Base-by-base conservation (phyloP, 805 yeast species). In the Wickerhamomyces hampshirensis region DNA sequence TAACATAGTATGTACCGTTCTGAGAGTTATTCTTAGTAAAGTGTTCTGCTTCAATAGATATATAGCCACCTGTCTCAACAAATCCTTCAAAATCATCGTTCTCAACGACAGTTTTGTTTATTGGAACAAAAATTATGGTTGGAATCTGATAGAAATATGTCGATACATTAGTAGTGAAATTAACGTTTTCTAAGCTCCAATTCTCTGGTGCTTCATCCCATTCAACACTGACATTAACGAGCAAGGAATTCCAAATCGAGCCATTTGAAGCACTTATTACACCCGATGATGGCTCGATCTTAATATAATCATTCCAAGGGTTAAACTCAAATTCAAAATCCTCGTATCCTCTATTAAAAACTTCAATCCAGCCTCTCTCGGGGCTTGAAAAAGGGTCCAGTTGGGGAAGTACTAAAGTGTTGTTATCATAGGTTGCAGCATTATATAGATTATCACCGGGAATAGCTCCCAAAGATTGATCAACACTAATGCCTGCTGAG, bases 11-110 rank as follows among this genome's bases (percentile, higher is more conserved):
- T 2, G 44, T 40, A 10, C 18, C 37, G 23, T 40, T 40, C 16
- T 15, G 16, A 3, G 38, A 33, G 24, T 21, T 27, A 17, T 34
- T 34, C 6, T 13, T 17, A n/a, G 44, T 33, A 30, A 40, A 40
- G 26, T 37, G 38, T 5, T 34, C 40, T 5, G 44, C 44, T 15
- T 40, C 44, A 7, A 40, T 40, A 26, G 44, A 40, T 26, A 40
- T 34, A 30, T 33, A 34, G 18, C 36, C 26, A 5, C 40, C 40
- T 11, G 44, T 19, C 28, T 40, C 44, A 9, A 40, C 41, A 26
- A 40, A 40, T 4, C 44, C 44, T 6, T 12, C 18, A n/a, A 23
- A 18, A 21, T 31, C 35, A 10, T 23, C 15, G 4, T 34, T 29
- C 27, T 36, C 28, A 18, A 40, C 28, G 28, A 30, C 11, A 2